These are phyloP conservation scores for Melastoma malabathricum DNA, from an alignment of 345 rosid species.

Conservation along the genomic window DNA sequence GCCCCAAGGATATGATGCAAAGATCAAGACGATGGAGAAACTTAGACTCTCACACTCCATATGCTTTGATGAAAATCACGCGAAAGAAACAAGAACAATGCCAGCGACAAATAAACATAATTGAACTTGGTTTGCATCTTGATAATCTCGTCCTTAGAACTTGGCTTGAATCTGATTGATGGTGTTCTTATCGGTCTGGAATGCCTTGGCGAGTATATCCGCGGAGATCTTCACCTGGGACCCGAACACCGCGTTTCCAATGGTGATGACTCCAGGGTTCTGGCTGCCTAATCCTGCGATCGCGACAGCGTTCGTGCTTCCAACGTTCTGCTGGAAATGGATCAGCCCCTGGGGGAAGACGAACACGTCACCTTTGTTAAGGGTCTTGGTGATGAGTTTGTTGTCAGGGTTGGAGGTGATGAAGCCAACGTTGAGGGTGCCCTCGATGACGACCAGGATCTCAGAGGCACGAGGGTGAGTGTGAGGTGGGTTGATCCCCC, in stretches of 20 bases:
- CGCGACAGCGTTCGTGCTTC: conserved; percentile 2
- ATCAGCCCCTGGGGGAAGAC: conserved; percentile 13
- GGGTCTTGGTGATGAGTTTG: conserved; percentile 8
- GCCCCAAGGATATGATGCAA: no score
- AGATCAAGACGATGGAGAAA: no score
- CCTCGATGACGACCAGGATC: conserved; percentile 8
- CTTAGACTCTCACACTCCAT: no score
- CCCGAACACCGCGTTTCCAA: conserved; percentile 12
- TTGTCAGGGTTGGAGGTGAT: conserved; percentile 14
- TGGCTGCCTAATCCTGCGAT: conserved; percentile 12
- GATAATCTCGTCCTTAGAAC: neutral
- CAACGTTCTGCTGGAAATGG: conserved; percentile 14
- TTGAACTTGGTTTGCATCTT: no score
- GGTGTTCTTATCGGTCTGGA: conserved; percentile 7
- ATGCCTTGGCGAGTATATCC: conserved; percentile 14
- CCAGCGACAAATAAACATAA: no score
- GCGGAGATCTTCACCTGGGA: conserved; percentile 7
- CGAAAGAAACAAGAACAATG: no score
- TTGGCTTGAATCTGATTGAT: conserved; percentile 6
- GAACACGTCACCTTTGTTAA: conserved; percentile 12
- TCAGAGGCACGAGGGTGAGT: conserved; percentile 7
- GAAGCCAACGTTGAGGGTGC: conserved; percentile 10
- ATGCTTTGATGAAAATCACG: no score
- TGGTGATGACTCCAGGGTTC: conserved; percentile 9
- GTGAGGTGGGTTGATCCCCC: conserved; percentile 7